Evolutionary conservation across 2,329 filamentous ascomycete genomes (phyloP), one percentile per base, ranked within the genome.

Genomic region (Phialophora tarda): DNA sequence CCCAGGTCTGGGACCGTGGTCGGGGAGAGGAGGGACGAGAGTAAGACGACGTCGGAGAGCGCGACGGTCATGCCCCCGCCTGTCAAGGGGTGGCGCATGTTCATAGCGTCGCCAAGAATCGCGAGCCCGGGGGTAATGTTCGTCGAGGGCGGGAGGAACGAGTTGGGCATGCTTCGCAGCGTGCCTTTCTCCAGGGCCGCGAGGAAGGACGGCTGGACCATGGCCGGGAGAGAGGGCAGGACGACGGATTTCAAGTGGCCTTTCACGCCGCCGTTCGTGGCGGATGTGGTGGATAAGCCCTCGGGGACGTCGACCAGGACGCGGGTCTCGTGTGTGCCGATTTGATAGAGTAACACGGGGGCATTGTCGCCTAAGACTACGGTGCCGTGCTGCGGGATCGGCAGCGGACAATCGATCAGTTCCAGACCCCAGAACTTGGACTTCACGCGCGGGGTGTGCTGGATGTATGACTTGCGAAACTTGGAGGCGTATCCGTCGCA

Each of bases 1-100:
- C 85, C 85, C 2, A 99, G 85, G 69, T 85, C 81, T 3, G 91
- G 89, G 0, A 97, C 84, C 7, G 81, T 79, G 47, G 85, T 80
- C 0, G 92, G 93, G 44, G 86, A 83, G 1, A 99, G 86, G 24
- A 97, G 82, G 8, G 89, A 85, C 0, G 90, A 83, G 28, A 99
- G 84, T 1, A 96, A 79, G 11, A 95, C 85, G 1, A 91, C 93
- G 75, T 99, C 95, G 80, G 94, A 96, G 78, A 99, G 91, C 1
- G 92, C 95, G 1, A 98, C 95, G 0, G 94, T 98, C 95, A 99
- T 99, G 73, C 95, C 95, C 71, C 95, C 95, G 61, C 95, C 95
- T 0, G 95, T 99, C 12, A 99, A 85, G 1, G 95, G 95, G 80
- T 99, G 95, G n/a, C 95, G 91, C 95, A 99, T 99, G 82, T 99